Base-by-base conservation (phyloP, 2,329 filamentous ascomycete species). In the Penicillium sp. region DNA sequence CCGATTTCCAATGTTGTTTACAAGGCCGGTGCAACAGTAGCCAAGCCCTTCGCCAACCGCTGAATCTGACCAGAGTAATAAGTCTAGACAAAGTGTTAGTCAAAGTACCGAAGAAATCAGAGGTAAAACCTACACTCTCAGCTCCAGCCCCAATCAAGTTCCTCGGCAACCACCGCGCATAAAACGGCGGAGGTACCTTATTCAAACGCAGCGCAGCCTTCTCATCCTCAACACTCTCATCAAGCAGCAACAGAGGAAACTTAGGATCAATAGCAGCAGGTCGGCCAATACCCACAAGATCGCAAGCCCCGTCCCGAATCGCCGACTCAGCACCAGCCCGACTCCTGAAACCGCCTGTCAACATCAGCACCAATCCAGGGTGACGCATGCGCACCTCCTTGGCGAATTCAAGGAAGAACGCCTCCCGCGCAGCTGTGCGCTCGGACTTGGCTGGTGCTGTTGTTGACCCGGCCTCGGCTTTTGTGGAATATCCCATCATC, bases 351-450 rank as follows among this genome's bases (percentile, higher is more conserved):
- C 87, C 87, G 3, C 87, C 87, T 0, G 85, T 88, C 3, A 89
- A 78, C 76, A 85, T 81, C 31, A 86, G 69, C 0, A 79, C 72
- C 0, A 82, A 70, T 3, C 72, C 60, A 0, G 79, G 77, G 54
- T 82, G 78, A 24, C 73, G 71, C 4, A 68, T 65, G 27, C 83
- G 78, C 33, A 84, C 79, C 9, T 77, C 74, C n/a, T 76, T 73
- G 0, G 85, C 84, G 60, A 89, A 90, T 46, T 88, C 83, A 1
- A 89, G 75, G 73, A 90, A 90, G 76, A 87, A 90, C 0, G 86
- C 85, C 63, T 90, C 87, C 8, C 87, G 80, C 0, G 79, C 79
- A 13, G 74, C 72, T 1, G 84, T 86, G 6, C 78, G 77, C 22
- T 75, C 74, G 8, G 64, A 75, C 65, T 67, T 65, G 9, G 44